These are phyloP conservation scores for Blastobotrys illinoisensis DNA, from an alignment of 1,139 yeast species.

Conservation along the genomic window DNA sequence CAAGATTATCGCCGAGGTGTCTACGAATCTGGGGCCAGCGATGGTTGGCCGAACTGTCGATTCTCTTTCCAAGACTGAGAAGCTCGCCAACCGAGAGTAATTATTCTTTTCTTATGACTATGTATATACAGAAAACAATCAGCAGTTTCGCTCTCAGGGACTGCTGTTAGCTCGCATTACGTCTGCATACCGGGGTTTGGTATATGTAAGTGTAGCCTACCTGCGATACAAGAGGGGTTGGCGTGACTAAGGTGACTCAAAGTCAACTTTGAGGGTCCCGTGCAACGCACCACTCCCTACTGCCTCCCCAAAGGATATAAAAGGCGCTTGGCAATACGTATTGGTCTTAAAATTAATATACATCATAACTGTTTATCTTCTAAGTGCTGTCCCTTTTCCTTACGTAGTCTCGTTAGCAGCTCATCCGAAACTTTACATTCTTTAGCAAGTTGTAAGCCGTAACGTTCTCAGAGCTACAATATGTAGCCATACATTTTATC, in stretches of 20 bases:
- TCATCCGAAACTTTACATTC: too few relatives aligned
- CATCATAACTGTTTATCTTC: too few relatives aligned
- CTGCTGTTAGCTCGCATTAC: too few relatives aligned
- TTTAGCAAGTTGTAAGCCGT: too few relatives aligned
- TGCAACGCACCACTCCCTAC: neutral
- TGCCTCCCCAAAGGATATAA: too few relatives aligned
- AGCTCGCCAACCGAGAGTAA: constrained; percentile 19
- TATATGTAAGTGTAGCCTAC: neutral
- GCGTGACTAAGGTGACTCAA: neutral
- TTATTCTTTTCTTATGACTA: neutral
- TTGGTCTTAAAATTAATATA: too few relatives aligned
- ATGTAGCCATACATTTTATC: too few relatives aligned
- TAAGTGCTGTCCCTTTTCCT: too few relatives aligned
- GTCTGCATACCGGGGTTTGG: neutral
- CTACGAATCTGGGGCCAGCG: constrained; percentile 71
- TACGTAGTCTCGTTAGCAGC: too few relatives aligned
- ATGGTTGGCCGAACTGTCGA: constrained; percentile 65
- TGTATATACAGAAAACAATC: neutral
- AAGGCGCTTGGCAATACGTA: too few relatives aligned
- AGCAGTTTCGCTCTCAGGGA: too few relatives aligned
- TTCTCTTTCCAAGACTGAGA: constrained; percentile 44
- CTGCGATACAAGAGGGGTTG: neutral
- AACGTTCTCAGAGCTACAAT: too few relatives aligned
- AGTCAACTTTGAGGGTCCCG: neutral
- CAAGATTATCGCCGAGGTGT: constrained; percentile 56